These are phyloP conservation scores for Leavenworthia alabamica DNA, from an alignment of 345 rosid species.

Conservation along the genomic window DNA sequence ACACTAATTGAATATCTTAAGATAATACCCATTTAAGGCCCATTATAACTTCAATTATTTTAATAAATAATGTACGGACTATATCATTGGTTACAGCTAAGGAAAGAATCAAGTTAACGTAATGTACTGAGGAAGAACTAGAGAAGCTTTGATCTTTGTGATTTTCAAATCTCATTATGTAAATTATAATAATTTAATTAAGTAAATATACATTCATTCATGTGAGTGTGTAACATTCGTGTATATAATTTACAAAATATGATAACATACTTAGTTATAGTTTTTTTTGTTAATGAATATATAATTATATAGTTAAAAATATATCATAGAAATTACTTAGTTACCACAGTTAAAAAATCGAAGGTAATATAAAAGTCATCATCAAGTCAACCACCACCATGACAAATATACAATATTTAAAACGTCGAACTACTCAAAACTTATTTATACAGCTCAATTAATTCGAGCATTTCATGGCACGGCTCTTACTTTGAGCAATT, in stretches of 20 bases:
- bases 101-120: conserved; percentile 23
- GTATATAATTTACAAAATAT: not conserved
- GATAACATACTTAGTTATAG: too few species aligned
- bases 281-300: too few species aligned
- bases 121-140: conserved; percentile 25
- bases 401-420: conserved; percentile 23
- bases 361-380: conserved; percentile 10
- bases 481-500: too few species aligned
- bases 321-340: too few species aligned
- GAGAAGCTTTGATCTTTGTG: not conserved
- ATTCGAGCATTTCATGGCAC: too few species aligned
- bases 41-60: not conserved
- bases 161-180: conserved; percentile 2
- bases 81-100: conserved; percentile 13
- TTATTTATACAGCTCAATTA: not conserved
- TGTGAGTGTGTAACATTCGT: not conserved
- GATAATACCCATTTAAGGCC: not conserved
- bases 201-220: not conserved
- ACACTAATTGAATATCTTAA: not conserved
- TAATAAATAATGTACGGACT: not conserved
- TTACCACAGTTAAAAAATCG: not conserved
- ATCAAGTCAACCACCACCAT: conserved; percentile 32
- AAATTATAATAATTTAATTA: not conserved
- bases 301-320: too few species aligned
- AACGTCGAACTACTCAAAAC: conserved; percentile 21